Conservation (phyloP, 2,329 filamentous ascomycete genomes). For the Colletotrichum sp. region DNA sequence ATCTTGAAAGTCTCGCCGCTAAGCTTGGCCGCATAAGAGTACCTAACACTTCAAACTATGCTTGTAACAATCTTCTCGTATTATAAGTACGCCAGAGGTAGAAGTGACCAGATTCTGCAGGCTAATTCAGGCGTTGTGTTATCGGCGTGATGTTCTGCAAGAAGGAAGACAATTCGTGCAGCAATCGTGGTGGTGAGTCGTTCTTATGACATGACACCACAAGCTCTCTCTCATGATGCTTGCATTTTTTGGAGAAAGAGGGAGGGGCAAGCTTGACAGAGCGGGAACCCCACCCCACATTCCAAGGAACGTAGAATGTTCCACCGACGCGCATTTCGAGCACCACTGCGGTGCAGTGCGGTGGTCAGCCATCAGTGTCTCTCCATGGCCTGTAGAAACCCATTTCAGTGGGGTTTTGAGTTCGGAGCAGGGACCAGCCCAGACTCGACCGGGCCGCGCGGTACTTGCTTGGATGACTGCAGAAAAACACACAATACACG, state of each 20-base stretch:
- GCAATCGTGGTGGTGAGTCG: not conserved
- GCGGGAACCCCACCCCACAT: not conserved
- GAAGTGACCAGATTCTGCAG: not conserved
- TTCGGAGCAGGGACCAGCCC: conserved; percentile 6
- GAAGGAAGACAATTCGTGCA: not conserved
- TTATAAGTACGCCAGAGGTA: not conserved
- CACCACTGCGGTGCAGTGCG: not conserved
- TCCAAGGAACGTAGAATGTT: conserved; percentile 14
- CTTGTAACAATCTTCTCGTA: not conserved
- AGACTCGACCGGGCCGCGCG: not conserved
- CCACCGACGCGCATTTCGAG: not conserved
- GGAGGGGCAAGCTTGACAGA: not conserved
- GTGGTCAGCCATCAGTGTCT: not conserved
- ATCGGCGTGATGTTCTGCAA: not conserved
- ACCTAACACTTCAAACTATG: not conserved
- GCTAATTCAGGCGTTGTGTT: not conserved
- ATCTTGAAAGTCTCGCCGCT: conserved; percentile 6
- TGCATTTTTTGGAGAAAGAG: conserved; percentile 1
- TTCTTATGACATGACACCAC: conserved; percentile 12
- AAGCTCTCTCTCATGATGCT: conserved; percentile 12
- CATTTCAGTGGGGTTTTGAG: not conserved
- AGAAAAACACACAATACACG: not conserved
- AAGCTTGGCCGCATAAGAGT: conserved; percentile 7
- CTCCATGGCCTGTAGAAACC: not conserved
- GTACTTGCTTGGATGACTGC: not conserved